Evolutionary conservation across 2,329 filamentous ascomycete species (phyloP).

Genomic region (Trichophyton simii): DNA sequence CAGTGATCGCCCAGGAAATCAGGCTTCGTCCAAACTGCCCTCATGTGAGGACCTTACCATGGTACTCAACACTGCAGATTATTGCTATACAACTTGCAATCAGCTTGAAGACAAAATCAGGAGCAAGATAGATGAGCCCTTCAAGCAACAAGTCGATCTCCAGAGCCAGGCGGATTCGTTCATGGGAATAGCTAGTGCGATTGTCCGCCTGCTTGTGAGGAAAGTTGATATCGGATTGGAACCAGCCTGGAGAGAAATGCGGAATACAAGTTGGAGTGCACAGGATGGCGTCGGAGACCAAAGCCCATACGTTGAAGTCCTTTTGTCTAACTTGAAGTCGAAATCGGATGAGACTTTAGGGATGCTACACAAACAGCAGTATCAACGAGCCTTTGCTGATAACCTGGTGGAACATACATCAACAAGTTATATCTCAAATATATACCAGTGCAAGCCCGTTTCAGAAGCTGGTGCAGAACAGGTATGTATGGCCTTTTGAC

Average conservation of each 20-base stretch:
- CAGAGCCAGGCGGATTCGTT: conserved; percentile 91
- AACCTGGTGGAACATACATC: conserved; percentile 85
- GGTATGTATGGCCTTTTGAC: conserved; percentile 33
- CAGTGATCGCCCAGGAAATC: conserved; percentile 44
- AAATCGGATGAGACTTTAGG: conserved; percentile 63
- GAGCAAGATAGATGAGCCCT: conserved; percentile 69
- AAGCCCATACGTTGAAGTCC: conserved; percentile 76
- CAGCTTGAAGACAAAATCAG: conserved; percentile 93
- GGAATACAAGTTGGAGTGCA: conserved; percentile 85
- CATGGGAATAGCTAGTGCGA: conserved; percentile 82
- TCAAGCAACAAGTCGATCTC: conserved; percentile 66
- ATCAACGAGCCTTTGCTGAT: conserved; percentile 87
- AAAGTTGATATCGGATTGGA: conserved; percentile 74
- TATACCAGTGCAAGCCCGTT: conserved; percentile 80
- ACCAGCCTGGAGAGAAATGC: conserved; percentile 90
- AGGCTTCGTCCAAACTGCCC: conserved; percentile 40
- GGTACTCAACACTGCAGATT: conserved; percentile 92
- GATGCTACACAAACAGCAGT: conserved; percentile 77
- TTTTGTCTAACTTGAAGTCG: conserved; percentile 60
- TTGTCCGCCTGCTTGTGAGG: conserved; percentile 70
- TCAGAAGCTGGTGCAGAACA: conserved; percentile 91
- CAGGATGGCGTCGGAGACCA: conserved; percentile 91
- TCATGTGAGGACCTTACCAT: conserved; percentile 63
- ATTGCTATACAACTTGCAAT: conserved; percentile 86
- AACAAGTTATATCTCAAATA: conserved; percentile 64